Evolutionary conservation across 371 early-diverging fungal species (phyloP), one percentile per base, ranked within the genome.

Genomic region (Polyrhizophydium stewartii): DNA sequence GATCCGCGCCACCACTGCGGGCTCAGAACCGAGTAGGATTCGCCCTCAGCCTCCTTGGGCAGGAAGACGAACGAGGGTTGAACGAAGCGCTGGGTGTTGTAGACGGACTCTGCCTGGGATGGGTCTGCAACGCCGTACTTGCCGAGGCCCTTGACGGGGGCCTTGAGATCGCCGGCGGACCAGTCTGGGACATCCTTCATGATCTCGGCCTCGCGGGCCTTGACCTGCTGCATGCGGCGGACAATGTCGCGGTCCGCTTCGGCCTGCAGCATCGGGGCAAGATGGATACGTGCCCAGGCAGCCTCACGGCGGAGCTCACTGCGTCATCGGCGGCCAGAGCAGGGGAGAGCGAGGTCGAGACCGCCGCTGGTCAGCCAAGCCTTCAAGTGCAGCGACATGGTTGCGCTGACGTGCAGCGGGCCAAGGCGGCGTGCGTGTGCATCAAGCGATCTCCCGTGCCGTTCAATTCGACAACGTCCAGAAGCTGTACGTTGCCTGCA

Each of bases 281-380:
- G 72, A 43, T 58, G 37, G 67, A 97, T 91, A 47, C 98, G 88
- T 51, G 90, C 74, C 97, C 97, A 97, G 33, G 87, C 82, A 68
- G 93, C 92, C 76, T 96, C 97, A 64, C 96, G 88, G 60, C 88
- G 85, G 30, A 94, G 80, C 71, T 97, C 97, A 60, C 96, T 93
- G 71, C 21, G 41, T 6, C 22, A 58, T 43, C 19, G 43, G n/a
- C 7, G 35, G 35, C 35, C 35, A 13, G 35, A 35, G 35, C 35
- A 13, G 35, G 35, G 46, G 16, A 28, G 30, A 32, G 25, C 55
- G 27, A 10, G 50, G 9, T 10, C 10, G 24, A 13, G 24, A 22
- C 13, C 24, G 50, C n/a, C 25, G 24, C 10, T 24, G 50, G 50
- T 21, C 10, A 10, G 25, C 24, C 17, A 49, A 21, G 10, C 10